Evolutionary conservation across 345 rosid species (phyloP), one percentile per base, ranked within the genome.

Genomic region (Acer yangbiense): DNA sequence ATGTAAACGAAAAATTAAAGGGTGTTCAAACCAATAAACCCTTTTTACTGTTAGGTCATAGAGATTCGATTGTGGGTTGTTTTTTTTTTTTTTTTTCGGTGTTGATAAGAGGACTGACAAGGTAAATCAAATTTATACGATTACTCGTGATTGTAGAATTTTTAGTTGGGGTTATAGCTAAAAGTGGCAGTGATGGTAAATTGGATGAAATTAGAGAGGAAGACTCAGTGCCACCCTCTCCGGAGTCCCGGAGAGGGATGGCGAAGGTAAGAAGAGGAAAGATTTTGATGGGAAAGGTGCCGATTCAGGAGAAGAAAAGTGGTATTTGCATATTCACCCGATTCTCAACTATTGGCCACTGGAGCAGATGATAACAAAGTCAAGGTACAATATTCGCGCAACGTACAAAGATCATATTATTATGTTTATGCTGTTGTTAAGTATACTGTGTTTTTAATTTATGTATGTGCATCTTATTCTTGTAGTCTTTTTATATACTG

Each of bases 311-410:
- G 89, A 78, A 76, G 80, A 68, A 25, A 85, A 82, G 67, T 84
- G 65, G 79, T 85, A 87, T 85, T 73, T 96, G 90, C 93, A 89
- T 25, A 25, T 25, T 25, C 27, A 25, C 27, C 27, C 1, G 27
- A 25, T 25, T 25, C 27, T 80, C 83, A 79, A 72, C 89, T 95
- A 63, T 66, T 95, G 91, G 98, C 97, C 68, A 95, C 98, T 69
- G 99, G 99, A 32, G 94, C 99, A 29, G 97, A 96, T 77, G 98
- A 96, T 87, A 93, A 94, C 81, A 96, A 96, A 96, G 92, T 96
- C 84, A 94, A 96, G 27, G 27, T 25, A 25, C 27, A 1, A 25
- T 0, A 25, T 25, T 25, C 27, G 1, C 27, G 27, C 2, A 25
- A 25, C 27, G 17, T 23, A 9, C 16, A 29, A 46, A 44, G 43